A percentile compares a stretch with the other conserved stretches of the same genome.
Conservation (phyloP, 306 rosid genomes). For the Senna tora region DNA sequence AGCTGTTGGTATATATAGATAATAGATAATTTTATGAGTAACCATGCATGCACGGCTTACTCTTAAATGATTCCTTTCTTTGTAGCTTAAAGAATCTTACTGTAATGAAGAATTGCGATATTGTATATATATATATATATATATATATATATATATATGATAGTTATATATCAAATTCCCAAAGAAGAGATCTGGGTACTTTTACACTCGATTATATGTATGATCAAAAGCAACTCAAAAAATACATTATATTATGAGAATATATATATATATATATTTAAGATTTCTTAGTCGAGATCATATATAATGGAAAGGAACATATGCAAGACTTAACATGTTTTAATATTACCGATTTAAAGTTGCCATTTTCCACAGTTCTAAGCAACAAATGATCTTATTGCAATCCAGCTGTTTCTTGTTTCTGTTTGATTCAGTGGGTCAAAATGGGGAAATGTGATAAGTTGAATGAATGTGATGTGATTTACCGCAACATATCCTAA, state of each 20-base stretch:
- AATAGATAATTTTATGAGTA: not conserved
- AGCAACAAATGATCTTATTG: constrained; percentile 30
- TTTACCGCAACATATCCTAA: not conserved
- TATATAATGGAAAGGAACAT: constrained; percentile 14
- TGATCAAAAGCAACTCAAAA: not conserved
- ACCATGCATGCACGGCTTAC: not conserved
- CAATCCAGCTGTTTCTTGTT: constrained; percentile 36
- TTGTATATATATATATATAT: no score
- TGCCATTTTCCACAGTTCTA: constrained; percentile 28
- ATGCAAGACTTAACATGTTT: constrained; percentile 26
- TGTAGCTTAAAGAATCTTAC: not conserved
- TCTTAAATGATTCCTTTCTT: not conserved
- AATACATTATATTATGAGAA: not conserved
- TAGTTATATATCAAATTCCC: not conserved
- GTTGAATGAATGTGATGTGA: no score
- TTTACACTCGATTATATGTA: not conserved
- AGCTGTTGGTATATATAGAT: not conserved
- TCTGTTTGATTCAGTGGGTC: not conserved
- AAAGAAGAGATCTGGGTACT: not conserved
- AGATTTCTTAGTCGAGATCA: constrained; percentile 8
- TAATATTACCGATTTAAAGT: constrained; percentile 22
- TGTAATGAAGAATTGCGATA: not conserved
- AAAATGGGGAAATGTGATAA: constrained; percentile 1
- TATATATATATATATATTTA: not conserved
- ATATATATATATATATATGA: no score